Percentiles rank a stretch among this genome's conserved stretches.
Conservation (phyloP, 805 yeast genomes). For the Lipomyces kockii region DNA sequence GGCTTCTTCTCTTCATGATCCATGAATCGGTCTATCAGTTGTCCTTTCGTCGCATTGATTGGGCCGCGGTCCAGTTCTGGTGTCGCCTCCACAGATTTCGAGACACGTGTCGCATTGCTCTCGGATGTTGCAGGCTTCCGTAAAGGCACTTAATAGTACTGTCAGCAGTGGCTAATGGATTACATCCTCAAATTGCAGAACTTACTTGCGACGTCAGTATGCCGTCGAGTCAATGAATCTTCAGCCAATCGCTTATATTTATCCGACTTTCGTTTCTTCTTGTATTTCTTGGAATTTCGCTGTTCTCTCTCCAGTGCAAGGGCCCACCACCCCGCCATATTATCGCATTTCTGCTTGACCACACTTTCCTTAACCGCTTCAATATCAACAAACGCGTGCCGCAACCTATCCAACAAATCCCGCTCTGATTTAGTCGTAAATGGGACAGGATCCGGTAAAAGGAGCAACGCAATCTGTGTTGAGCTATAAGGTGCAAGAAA, state of each 20-base stretch:
- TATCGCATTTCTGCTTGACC: conserved; percentile 63
- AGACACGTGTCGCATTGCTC: neutral
- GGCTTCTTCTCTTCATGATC: neutral
- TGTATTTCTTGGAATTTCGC: conserved; percentile 37
- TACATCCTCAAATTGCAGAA: neutral
- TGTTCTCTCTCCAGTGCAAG: conserved; percentile 60
- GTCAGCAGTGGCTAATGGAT: neutral
- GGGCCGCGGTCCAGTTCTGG: neutral
- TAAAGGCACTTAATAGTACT: neutral
- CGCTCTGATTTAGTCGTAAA: conserved; percentile 68
- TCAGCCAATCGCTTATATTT: conserved; percentile 5
- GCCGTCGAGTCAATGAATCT: conserved; percentile 12
- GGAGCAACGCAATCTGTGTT: conserved; percentile 49
- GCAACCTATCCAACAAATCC: conserved; percentile 61
- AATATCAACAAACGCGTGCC: conserved; percentile 65
- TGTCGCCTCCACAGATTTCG: neutral
- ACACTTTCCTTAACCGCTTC: conserved; percentile 65
- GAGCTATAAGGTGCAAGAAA: conserved; percentile 40
- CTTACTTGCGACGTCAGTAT: conserved; percentile 2
- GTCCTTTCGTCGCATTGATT: neutral
- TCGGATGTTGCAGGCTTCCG: conserved; percentile 10
- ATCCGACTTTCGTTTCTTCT: conserved; percentile 24
- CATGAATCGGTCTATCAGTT: neutral
- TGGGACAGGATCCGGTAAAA: conserved; percentile 50
- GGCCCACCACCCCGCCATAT: conserved; percentile 76